Conservation (phyloP, 495 filamentous ascomycete genomes). For the Darksidea phi region DNA sequence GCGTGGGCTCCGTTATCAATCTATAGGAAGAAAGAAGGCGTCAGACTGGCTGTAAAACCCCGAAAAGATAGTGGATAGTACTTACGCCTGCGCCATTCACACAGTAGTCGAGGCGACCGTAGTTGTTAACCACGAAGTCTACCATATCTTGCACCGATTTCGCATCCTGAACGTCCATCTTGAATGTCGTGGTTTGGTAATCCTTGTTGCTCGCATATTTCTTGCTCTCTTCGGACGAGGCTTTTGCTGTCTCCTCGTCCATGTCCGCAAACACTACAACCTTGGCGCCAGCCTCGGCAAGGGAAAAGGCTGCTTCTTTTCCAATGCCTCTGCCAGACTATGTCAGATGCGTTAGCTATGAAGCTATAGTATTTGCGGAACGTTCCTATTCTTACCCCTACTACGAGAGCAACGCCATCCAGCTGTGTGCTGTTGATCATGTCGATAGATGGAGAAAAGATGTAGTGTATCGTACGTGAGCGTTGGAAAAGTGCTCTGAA, state of each 20-base stretch:
- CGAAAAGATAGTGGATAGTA: background rate
- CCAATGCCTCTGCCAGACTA: conserved; percentile 24
- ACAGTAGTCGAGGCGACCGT: conserved; percentile 22
- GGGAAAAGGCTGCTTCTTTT: conserved; percentile 9
- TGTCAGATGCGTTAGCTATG: background rate
- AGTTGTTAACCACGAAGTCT: conserved; percentile 11
- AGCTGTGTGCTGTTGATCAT: conserved; percentile 9
- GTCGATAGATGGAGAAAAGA: background rate
- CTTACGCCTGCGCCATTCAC: conserved; percentile 25
- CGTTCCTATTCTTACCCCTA: conserved; percentile 19
- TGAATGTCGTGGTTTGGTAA: conserved; percentile 9
- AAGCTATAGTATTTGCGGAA: background rate
- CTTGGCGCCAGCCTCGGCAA: conserved; percentile 20
- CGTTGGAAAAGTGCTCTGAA: no score
- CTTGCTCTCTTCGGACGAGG: conserved; percentile 23
- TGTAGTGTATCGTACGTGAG: no score
- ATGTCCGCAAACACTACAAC: conserved; percentile 26
- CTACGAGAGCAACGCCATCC: conserved; percentile 8
- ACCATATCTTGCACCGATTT: conserved; percentile 19
- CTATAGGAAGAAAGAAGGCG: background rate
- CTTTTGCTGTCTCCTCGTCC: conserved; percentile 7
- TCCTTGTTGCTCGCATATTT: conserved; percentile 4
- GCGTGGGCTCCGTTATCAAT: conserved; percentile 6
- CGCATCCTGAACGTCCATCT: conserved; percentile 17
- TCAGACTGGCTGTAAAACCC: background rate